Evolutionary conservation across 2,329 filamentous ascomycete species (phyloP).

Genomic region (Cercospora sp.): DNA sequence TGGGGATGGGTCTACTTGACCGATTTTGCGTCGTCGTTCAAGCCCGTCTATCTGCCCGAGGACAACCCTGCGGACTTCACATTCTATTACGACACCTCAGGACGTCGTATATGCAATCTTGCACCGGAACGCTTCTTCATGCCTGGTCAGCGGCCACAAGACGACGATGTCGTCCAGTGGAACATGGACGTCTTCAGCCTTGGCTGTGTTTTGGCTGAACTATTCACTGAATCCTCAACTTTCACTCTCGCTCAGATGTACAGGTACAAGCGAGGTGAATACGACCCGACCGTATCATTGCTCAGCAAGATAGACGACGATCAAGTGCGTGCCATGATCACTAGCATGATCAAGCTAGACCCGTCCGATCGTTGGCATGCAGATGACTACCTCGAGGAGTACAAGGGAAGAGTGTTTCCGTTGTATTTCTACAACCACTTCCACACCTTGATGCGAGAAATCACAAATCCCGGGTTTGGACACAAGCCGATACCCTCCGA

Average conservation of each 20-base stretch:
- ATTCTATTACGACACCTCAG: constrained; percentile 95
- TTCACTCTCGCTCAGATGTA: constrained; percentile 96
- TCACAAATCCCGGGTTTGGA: constrained; percentile 85
- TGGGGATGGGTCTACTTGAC: constrained; percentile 99
- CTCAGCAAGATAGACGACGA: constrained; percentile 84
- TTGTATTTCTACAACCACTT: constrained; percentile 97
- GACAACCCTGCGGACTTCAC: constrained; percentile 97
- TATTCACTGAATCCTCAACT: constrained; percentile 94
- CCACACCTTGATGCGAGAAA: constrained; percentile 94
- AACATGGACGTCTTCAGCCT: constrained; percentile 99
- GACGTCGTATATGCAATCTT: constrained; percentile 87
- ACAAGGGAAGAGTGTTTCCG: constrained; percentile 88
- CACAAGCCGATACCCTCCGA: constrained; percentile 69
- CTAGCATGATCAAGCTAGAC: constrained; percentile 94
- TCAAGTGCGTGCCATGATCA: constrained; percentile 82
- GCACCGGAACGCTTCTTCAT: constrained; percentile 89
- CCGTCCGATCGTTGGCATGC: constrained; percentile 90
- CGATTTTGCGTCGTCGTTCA: constrained; percentile 96
- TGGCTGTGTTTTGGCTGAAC: constrained; percentile 93
- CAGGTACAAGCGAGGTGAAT: constrained; percentile 89
- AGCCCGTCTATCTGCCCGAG: constrained; percentile 88
- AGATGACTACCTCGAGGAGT: constrained; percentile 90
- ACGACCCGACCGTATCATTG: constrained; percentile 79
- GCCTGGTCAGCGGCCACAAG: constrained; percentile 60
- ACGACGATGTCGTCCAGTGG: constrained; percentile 56